Evolutionary conservation across 1,139 yeast genomes (phyloP).

Genomic region (Candida sanyaensis): DNA sequence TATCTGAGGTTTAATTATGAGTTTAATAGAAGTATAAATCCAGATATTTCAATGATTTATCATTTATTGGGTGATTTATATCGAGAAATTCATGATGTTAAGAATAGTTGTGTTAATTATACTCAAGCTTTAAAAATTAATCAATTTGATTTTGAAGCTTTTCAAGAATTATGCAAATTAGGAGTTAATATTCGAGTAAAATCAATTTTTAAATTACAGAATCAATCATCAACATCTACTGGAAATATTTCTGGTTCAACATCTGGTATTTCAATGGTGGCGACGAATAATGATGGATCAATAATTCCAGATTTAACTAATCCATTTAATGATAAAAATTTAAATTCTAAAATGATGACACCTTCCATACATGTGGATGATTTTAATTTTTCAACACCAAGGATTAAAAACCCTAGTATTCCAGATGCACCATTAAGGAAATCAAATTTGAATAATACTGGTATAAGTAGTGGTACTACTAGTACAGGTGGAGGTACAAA

Average conservation of each 20-base stretch:
- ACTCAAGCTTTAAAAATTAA: conserved; percentile 69
- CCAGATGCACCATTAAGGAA: conserved; percentile 61
- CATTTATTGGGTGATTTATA: conserved; percentile 74
- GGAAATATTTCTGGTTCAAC: neutral
- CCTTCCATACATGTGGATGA: conserved; percentile 24
- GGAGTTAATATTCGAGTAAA: conserved; percentile 69
- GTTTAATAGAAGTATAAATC: conserved; percentile 39
- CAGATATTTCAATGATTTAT: conserved; percentile 67
- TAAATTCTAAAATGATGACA: conserved; percentile 7
- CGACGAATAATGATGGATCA: conserved; percentile 3
- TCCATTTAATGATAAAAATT: conserved; percentile 23
- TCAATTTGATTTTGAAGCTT: conserved; percentile 86
- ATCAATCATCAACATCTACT: conserved; percentile 1
- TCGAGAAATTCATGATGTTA: conserved; percentile 55
- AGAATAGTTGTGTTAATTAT: conserved; percentile 67
- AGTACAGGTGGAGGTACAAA: conserved; percentile 4
- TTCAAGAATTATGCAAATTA: conserved; percentile 70
- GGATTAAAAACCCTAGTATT: conserved; percentile 38
- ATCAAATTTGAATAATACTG: conserved; percentile 26
- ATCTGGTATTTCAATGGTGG: neutral
- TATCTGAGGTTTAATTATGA: conserved; percentile 36
- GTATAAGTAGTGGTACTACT: conserved; percentile 8
- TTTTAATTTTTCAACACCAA: conserved; percentile 45
- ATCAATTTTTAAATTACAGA: conserved; percentile 50
- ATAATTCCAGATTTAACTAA: conserved; percentile 20